These are phyloP conservation scores for Neopestalotiopsis sp. DNA, from an alignment of 2,329 filamentous ascomycete species.

Conservation along the genomic window DNA sequence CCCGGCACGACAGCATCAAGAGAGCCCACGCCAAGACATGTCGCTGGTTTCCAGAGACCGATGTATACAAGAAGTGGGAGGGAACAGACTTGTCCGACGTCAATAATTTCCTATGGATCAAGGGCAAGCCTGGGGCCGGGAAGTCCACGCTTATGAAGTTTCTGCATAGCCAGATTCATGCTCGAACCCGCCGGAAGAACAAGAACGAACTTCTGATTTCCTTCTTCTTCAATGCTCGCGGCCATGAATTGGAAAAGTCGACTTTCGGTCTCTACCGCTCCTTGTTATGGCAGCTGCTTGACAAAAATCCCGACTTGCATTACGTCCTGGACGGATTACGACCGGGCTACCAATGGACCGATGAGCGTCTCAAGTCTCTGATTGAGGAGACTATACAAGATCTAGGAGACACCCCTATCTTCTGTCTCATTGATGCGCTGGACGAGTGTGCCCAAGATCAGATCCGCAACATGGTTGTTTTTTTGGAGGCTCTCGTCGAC, in stretches of 20 bases:
- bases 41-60: constrained; percentile 23
- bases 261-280: constrained; percentile 56
- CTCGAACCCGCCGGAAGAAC: neutral
- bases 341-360: constrained; percentile 9
- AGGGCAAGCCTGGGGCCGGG: constrained; percentile 14
- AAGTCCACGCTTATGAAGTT: constrained; percentile 16
- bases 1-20: constrained; percentile 20
- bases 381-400: constrained; percentile 29
- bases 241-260: constrained; percentile 49
- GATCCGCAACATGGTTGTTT: constrained; percentile 47
- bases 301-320: constrained; percentile 39
- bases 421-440: constrained; percentile 42
- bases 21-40: constrained; percentile 27
- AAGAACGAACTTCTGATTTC: constrained; percentile 24
- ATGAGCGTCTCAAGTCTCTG: constrained; percentile 30
- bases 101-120: constrained; percentile 12
- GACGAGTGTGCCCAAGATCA: constrained; percentile 54
- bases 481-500: constrained; percentile 44
- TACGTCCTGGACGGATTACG: constrained; percentile 33
- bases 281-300: constrained; percentile 52
- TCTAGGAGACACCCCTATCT: constrained; percentile 21
- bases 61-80: constrained; percentile 23
- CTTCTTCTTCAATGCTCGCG: constrained; percentile 58
- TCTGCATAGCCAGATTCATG: neutral
- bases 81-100: neutral